These are phyloP conservation scores for Pichia sp. DNA, from an alignment of 1,139 yeast species.

Conservation along the genomic window DNA sequence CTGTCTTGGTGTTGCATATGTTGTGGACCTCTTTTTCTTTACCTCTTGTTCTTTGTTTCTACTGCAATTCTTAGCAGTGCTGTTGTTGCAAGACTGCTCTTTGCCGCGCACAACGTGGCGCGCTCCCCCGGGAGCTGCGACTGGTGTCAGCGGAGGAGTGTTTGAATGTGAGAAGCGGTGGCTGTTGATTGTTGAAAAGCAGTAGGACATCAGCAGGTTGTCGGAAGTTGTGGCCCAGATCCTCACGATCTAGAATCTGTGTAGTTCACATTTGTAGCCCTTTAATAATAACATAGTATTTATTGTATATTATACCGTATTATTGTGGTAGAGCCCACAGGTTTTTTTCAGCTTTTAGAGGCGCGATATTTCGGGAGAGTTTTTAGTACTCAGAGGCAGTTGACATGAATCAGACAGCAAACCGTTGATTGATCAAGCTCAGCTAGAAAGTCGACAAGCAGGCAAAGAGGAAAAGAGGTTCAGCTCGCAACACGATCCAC, in stretches of 20 bases:
- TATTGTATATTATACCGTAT: background rate
- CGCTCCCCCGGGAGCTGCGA: constrained; percentile 31
- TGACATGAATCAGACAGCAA: background rate
- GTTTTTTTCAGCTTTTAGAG: background rate
- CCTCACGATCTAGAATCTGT: background rate
- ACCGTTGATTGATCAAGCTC: background rate
- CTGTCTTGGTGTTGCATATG: background rate
- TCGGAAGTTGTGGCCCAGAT: background rate
- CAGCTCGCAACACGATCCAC: background rate
- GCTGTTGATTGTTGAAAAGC: background rate
- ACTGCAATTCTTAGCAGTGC: background rate
- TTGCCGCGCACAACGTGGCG: constrained; percentile 32
- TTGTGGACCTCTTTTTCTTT: background rate
- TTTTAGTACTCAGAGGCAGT: too few species aligned
- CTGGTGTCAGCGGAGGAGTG: constrained; percentile 27
- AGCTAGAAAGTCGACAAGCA: background rate
- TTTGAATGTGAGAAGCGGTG: background rate
- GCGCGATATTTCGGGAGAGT: background rate
- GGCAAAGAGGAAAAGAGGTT: background rate
- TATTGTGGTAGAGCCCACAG: background rate
- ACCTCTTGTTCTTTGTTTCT: background rate
- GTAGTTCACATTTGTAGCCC: background rate
- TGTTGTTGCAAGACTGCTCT: constrained; percentile 4
- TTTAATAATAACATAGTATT: background rate
- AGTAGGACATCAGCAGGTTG: too few species aligned